Percentiles rank a stretch among this genome's conserved stretches.
These are phyloP conservation scores for Chrysosporium queenslandicum DNA, from an alignment of 2,329 filamentous ascomycete species.

Conservation along the genomic window DNA sequence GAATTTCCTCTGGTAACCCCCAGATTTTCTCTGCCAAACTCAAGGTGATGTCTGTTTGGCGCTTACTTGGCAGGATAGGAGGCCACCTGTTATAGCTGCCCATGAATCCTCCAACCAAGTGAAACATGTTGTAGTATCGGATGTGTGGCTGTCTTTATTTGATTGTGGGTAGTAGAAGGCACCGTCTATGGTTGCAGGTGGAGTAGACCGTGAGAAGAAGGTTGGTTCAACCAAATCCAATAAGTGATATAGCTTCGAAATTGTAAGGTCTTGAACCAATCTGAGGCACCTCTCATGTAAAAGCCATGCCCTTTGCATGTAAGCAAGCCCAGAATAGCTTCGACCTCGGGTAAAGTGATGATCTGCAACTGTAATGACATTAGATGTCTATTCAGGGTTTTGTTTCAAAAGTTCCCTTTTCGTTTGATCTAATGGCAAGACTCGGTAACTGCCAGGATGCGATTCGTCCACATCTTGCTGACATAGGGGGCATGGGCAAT, in stretches of 20 bases:
- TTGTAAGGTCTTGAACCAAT: not conserved
- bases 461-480: constrained; percentile 3
- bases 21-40: no score
- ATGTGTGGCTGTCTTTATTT: not conserved
- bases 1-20: not conserved
- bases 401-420: not conserved
- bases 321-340: not conserved
- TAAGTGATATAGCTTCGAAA: not conserved
- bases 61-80: no score
- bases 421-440: constrained; percentile 1
- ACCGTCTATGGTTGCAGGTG: not conserved
- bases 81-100: not conserved
- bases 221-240: constrained; percentile 9
- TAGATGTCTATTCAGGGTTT: not conserved
- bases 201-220: not conserved
- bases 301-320: constrained; percentile 1
- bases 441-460: not conserved
- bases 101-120: no score
- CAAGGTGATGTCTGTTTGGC: not conserved
- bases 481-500: constrained; percentile 7
- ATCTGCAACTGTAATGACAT: not conserved
- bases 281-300: constrained; percentile 8
- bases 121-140: no score
- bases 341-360: not conserved
- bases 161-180: not conserved